Conservation (phyloP, 495 filamentous ascomycete genomes). For the Xylaria nigripes region DNA sequence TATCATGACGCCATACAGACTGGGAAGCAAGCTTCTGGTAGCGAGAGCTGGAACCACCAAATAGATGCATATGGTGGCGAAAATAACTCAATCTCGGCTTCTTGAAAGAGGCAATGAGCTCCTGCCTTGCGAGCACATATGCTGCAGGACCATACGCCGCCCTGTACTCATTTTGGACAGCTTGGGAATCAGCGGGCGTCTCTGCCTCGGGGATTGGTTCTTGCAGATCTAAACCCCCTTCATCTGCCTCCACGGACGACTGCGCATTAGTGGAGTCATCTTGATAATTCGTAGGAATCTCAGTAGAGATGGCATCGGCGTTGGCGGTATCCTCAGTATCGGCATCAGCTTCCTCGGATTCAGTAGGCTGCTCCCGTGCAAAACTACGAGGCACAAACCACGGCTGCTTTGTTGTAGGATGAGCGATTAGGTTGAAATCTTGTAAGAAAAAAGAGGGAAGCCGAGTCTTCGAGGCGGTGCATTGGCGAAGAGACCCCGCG, state of each 20-base stretch:
- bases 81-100: not conserved
- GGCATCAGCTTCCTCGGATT: not conserved
- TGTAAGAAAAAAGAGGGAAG: constrained; percentile 60
- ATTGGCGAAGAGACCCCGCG: constrained; percentile 56
- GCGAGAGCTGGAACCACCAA: not conserved
- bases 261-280: not conserved
- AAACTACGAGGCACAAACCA: constrained; percentile 54
- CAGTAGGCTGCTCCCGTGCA: constrained; percentile 24
- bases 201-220: no score
- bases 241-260: not conserved
- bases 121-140: constrained; percentile 16
- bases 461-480: constrained; percentile 44
- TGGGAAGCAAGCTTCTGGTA: not conserved
- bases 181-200: no score
- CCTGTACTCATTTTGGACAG: not conserved
- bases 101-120: constrained; percentile 13
- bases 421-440: constrained; percentile 48
- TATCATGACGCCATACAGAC: constrained; percentile 56
- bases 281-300: not conserved
- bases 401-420: constrained; percentile 46
- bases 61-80: not conserved
- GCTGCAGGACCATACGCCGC: constrained; percentile 5
- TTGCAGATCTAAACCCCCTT: no score
- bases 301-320: no score
- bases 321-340: not conserved